Percentiles rank a stretch among this genome's conserved stretches.
These are phyloP conservation scores for Colletotrichum zoysiae DNA, from an alignment of 2,329 filamentous ascomycete genomes.

Conservation along the genomic window DNA sequence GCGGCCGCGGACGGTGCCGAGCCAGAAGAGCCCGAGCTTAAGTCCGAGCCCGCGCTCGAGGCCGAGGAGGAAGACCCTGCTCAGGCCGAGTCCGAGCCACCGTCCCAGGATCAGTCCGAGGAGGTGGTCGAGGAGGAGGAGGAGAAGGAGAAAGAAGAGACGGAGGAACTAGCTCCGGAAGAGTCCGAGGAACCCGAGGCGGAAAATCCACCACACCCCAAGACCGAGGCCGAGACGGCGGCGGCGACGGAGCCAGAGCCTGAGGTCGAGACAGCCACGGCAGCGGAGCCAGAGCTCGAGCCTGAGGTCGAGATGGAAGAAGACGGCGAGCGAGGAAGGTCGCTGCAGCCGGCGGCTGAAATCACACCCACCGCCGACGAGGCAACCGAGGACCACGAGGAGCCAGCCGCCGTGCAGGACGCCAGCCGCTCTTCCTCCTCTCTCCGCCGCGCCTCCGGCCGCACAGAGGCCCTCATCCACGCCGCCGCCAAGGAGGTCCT, in stretches of 20 bases:
- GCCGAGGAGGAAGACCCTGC: neutral
- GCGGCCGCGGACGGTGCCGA: neutral
- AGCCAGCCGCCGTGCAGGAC: neutral
- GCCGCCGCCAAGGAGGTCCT: slow-evolving; percentile 65
- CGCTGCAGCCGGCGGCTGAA: slow-evolving; percentile 2
- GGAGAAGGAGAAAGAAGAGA: neutral
- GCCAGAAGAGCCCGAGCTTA: slow-evolving; percentile 5
- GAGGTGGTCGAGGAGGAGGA: neutral
- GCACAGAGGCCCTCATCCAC: slow-evolving; percentile 66
- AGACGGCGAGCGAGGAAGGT: slow-evolving; percentile 1
- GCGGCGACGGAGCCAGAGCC: neutral
- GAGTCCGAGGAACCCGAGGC: neutral
- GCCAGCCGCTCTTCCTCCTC: slow-evolving; percentile 43
- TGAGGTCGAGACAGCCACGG: neutral
- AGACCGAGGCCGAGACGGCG: neutral
- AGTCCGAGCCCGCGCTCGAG: neutral
- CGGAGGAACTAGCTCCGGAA: neutral
- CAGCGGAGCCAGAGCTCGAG: neutral
- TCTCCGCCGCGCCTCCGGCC: slow-evolving; percentile 55
- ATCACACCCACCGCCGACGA: slow-evolving; percentile 21
- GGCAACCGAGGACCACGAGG: neutral
- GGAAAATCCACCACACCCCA: neutral
- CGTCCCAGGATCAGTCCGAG: neutral
- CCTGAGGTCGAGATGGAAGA: neutral
- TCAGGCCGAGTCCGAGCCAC: slow-evolving; percentile 9